Evolutionary conservation across 2,329 filamentous ascomycete genomes (phyloP).

Genomic region (Pseudogymnoascus pannorum): DNA sequence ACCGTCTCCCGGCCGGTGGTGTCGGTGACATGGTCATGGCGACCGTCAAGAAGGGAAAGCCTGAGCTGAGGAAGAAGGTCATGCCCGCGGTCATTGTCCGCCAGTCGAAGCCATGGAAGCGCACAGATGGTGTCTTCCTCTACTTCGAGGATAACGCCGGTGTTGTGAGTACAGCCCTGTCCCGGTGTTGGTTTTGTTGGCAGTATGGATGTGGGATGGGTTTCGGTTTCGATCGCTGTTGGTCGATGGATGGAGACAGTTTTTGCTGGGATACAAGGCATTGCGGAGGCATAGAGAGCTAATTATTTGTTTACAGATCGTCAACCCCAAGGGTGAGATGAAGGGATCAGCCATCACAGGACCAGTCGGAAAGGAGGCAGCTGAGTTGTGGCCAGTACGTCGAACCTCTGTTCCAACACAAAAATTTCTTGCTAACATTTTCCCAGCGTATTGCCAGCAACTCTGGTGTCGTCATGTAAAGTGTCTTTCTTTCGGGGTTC

Average conservation of each 20-base stretch:
- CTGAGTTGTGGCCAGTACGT: constrained; percentile 97
- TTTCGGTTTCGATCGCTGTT: not conserved
- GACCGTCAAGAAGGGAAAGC: constrained; percentile 99
- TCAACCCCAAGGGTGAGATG: constrained; percentile 99
- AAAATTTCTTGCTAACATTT: constrained; percentile 28
- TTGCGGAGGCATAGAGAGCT: constrained; percentile 26
- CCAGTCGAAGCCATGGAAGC: constrained; percentile 99
- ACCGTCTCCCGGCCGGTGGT: constrained; percentile 93
- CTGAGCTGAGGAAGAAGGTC: constrained; percentile 99
- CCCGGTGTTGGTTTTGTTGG: constrained; percentile 8
- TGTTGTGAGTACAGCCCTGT: constrained; percentile 63
- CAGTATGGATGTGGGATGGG: not conserved
- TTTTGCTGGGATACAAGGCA: not conserved
- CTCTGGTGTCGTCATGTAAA: constrained; percentile 99
- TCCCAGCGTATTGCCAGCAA: constrained; percentile 95
- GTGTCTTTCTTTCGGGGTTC: constrained; percentile 29
- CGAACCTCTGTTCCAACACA: not conserved
- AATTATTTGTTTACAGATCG: constrained; percentile 58
- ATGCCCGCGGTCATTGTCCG: constrained; percentile 99
- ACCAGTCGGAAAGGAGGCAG: constrained; percentile 98
- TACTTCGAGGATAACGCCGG: constrained; percentile 99
- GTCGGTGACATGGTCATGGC: constrained; percentile 99
- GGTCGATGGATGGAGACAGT: not conserved
- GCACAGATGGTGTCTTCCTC: constrained; percentile 95
- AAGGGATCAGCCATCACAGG: constrained; percentile 99